These are phyloP conservation scores for Cucurbita pepo DNA, from an alignment of 306 rosid genomes.

Conservation along the genomic window DNA sequence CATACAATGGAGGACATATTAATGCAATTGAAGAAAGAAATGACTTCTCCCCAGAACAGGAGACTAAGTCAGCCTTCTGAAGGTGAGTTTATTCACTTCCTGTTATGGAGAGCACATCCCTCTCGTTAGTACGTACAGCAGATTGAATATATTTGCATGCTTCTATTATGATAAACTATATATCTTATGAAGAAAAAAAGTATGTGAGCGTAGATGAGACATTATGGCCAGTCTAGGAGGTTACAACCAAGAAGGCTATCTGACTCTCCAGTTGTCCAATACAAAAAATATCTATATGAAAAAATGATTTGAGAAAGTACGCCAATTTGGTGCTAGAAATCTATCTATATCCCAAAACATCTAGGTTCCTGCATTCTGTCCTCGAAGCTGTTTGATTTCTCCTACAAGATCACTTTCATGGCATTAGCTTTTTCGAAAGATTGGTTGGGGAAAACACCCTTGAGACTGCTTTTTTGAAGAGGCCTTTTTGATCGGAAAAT, in stretches of 20 bases:
- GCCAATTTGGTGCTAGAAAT: neutral
- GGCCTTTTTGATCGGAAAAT: too few species aligned
- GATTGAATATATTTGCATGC: neutral
- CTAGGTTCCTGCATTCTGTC: neutral
- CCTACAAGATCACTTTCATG: neutral
- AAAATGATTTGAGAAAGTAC: neutral
- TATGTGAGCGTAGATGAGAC: neutral
- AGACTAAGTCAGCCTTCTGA: conserved; percentile 88
- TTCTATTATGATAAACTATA: neutral
- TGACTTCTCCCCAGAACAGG: conserved; percentile 87
- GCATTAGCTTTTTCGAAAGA: neutral
- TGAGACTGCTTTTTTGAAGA: too few species aligned
- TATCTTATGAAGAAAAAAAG: neutral
- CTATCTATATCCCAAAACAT: neutral
- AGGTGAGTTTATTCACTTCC: conserved; percentile 32
- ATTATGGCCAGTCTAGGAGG: neutral
- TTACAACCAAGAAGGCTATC: neutral
- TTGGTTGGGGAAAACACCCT: too few species aligned
- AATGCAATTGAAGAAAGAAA: conserved; percentile 88
- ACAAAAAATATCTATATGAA: neutral
- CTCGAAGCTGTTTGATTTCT: neutral
- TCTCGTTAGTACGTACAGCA: neutral
- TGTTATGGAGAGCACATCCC: neutral
- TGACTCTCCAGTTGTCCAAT: neutral
- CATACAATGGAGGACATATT: conserved; percentile 79